phyloP scores from a whole-genome alignment of 2,329 filamentous ascomycete species.

The Arthrobotrys musiformis region DNA sequence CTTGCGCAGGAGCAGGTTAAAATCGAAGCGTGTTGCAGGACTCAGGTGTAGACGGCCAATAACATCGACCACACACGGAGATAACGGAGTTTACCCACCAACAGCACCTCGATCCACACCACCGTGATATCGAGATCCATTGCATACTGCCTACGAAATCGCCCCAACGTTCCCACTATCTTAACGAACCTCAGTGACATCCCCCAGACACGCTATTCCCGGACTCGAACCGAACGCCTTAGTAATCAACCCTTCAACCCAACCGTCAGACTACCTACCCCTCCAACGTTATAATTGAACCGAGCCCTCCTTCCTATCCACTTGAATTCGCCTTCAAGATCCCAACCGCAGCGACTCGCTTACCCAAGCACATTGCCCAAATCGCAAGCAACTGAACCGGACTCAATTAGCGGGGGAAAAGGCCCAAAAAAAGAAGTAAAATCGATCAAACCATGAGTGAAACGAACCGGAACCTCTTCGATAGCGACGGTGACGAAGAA shows the following conservation, averaged over 20 bases:
- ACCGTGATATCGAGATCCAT: background rate
- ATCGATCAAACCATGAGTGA: slow-evolving; percentile 2
- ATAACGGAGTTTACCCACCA: slow-evolving; percentile 7
- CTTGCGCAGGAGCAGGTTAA: no score
- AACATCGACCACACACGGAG: background rate
- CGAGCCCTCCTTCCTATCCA: background rate
- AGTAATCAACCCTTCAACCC: slow-evolving; percentile 22
- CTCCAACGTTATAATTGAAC: slow-evolving; percentile 28
- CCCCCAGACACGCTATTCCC: background rate
- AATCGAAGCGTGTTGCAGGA: background rate
- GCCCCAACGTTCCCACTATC: background rate
- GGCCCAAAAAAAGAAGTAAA: no score
- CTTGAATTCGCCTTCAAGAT: slow-evolving; percentile 6
- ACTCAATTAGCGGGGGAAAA: slow-evolving; percentile 1
- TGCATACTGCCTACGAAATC: background rate
- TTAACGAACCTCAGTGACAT: background rate
- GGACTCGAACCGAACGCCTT: slow-evolving; percentile 27
- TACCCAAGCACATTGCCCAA: background rate
- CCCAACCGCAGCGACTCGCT: background rate
- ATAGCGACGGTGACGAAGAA: slow-evolving; percentile 58
- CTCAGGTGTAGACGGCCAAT: background rate
- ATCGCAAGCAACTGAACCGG: background rate
- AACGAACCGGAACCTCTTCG: slow-evolving; percentile 36
- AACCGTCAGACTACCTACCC: background rate
- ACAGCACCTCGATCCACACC: background rate